These are phyloP conservation scores for Myriosclerotinia curreyana DNA, from an alignment of 2,329 filamentous ascomycete genomes.

Conservation along the genomic window DNA sequence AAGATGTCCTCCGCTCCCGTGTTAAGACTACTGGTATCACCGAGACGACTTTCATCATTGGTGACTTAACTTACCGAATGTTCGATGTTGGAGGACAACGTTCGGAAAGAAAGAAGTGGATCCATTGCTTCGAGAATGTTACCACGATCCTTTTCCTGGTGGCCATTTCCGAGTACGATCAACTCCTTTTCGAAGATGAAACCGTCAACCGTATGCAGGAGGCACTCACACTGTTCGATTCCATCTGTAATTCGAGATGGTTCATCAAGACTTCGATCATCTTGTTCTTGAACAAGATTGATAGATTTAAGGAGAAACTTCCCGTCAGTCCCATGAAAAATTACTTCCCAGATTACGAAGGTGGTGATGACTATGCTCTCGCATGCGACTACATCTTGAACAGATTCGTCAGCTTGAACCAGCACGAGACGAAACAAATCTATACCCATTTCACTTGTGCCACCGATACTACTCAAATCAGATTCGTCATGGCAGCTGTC, in stretches of 20 bases:
- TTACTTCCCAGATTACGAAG: slow-evolving; percentile 89
- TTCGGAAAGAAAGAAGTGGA: slow-evolving; percentile 77
- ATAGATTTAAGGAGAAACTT: slow-evolving; percentile 84
- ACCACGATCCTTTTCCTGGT: slow-evolving; percentile 91
- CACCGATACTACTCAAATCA: slow-evolving; percentile 97
- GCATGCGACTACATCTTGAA: slow-evolving; percentile 99
- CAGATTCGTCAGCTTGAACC: slow-evolving; percentile 96
- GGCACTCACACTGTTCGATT: slow-evolving; percentile 81
- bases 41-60: slow-evolving; percentile 89
- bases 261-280: slow-evolving; percentile 90
- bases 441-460: slow-evolving; percentile 99
- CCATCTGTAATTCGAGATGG: slow-evolving; percentile 84
- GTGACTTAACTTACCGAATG: slow-evolving; percentile 93
- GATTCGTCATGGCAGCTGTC: slow-evolving; percentile 99
- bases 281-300: slow-evolving; percentile 86
- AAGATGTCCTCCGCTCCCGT: slow-evolving; percentile 89
- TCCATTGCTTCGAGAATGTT: slow-evolving; percentile 75
- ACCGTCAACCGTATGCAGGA: slow-evolving; percentile 96
- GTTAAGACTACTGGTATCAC: slow-evolving; percentile 94
- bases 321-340: slow-evolving; percentile 80
- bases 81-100: slow-evolving; percentile 74
- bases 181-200: slow-evolving; percentile 93
- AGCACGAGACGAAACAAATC: slow-evolving; percentile 99
- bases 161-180: slow-evolving; percentile 94
- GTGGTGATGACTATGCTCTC: slow-evolving; percentile 89